Percentiles rank a stretch among this genome's conserved stretches.
Conservation (phyloP, 1,284 basidiomycete species). For the Malassezia sp. region DNA sequence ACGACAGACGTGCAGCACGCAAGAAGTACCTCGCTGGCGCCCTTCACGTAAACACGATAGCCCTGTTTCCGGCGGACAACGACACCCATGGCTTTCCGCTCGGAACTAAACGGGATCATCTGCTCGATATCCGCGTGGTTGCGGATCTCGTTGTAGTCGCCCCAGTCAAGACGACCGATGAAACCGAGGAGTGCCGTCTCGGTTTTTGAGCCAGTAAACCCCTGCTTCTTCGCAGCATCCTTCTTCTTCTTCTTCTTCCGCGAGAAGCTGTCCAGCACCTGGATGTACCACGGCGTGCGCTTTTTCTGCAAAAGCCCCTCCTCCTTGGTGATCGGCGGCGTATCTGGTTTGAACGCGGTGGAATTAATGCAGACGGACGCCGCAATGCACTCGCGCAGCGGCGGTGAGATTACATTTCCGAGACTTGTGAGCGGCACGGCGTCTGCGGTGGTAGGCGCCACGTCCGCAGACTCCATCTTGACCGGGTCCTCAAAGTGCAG, state of each 20-base stretch:
- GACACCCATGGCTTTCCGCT: constrained; percentile 91
- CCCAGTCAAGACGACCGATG: constrained; percentile 75
- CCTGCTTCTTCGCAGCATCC: constrained; percentile 23
- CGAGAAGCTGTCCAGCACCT: not conserved
- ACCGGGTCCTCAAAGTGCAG: constrained; percentile 80
- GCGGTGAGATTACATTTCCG: constrained; percentile 58
- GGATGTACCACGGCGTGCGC: constrained; percentile 7
- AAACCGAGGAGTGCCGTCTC: constrained; percentile 85
- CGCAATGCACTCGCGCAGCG: constrained; percentile 64
- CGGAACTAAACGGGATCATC: constrained; percentile 88
- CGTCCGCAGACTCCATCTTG: constrained; percentile 10
- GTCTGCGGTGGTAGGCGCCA: too few relatives aligned
- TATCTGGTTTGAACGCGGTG: constrained; percentile 78
- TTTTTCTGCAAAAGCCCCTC: constrained; percentile 18
- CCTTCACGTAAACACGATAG: constrained; percentile 74
- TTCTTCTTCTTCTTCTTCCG: not conserved
- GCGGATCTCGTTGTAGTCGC: constrained; percentile 60
- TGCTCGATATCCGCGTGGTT: constrained; percentile 63
- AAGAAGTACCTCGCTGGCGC: constrained; percentile 75
- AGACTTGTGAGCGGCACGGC: too few relatives aligned
- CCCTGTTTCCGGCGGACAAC: constrained; percentile 58
- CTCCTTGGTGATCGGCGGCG: constrained; percentile 19
- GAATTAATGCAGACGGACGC: constrained; percentile 82
- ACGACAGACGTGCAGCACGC: not conserved
- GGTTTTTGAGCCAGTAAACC: constrained; percentile 89